Evolutionary conservation across 805 yeast species (phyloP), one percentile per base, ranked within the genome.

Genomic region (Starmerella ratchasimensis): DNA sequence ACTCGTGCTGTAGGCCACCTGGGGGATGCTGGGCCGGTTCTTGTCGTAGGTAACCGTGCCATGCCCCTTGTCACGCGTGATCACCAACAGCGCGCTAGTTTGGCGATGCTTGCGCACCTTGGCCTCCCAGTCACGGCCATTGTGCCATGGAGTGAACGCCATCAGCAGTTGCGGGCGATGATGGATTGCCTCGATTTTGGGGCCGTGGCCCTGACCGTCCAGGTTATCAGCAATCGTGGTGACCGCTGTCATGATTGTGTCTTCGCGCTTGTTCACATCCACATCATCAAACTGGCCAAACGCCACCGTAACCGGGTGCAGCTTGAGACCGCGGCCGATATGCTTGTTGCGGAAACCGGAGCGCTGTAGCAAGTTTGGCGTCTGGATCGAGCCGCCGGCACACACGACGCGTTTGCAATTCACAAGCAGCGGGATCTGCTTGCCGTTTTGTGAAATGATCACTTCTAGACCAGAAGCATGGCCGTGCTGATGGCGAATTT

Each of bases 181-280:
- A 30, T 65, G 55, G 20, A 66, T 39, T 3, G 72, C 59, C 52
- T 71, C 76, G 38, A 71, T 60, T 51, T 62, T 66, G 8, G 71
- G 65, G 1, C 76, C 76, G 47, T 69, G 72, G 3, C 59, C 67
- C 37, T 61, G 53, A 2, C 74, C 74, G 46, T 71, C 76, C 24
- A 68, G 42, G 43, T 71, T 69, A 36, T 63, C 72, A 13, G 51
- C 61, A 45, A 67, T 63, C 11, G 62, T 57, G 46, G 65, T 57
- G 3, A 69, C 69, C 2, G 69, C 46, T 0, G 75, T 69, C 67
- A 71, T 59, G 36, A 71, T 68, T 1, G 74, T 55, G 34, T 64
- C 52, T n/a, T 61, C 46, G 42, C 52, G 56, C 3, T 69, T 62
- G 33, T 64, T 58, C 1, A 62, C 51, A 1, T 58, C 63, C 21